Percentiles rank a stretch among this genome's conserved stretches.
Evolutionary conservation across 2,329 filamentous ascomycete species (phyloP).

Genomic region (Xylariomycetidae sp.): DNA sequence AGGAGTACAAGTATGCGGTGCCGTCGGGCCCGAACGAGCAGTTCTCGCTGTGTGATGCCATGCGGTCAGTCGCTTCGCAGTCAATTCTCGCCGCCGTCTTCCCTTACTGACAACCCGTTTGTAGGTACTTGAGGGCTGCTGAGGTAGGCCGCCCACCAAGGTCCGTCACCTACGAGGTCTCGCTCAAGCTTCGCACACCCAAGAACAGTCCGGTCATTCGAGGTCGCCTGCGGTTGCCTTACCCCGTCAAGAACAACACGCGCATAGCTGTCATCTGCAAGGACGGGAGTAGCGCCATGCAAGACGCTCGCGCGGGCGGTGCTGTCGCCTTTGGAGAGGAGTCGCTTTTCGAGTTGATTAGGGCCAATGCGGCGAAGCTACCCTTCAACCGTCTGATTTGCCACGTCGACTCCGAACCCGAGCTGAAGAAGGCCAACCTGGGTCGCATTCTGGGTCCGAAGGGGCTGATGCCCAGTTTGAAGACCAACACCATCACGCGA

Average conservation of each 20-base stretch:
- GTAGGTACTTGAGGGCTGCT: conserved; percentile 80
- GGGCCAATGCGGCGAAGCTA: conserved; percentile 61
- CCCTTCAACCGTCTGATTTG: conserved; percentile 87
- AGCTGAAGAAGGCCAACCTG: conserved; percentile 73
- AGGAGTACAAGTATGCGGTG: conserved; percentile 57
- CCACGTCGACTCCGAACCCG: conserved; percentile 70
- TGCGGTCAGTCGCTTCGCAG: conserved; percentile 55
- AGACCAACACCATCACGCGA: conserved; percentile 82
- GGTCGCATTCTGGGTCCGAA: conserved; percentile 79
- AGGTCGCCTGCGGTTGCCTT: conserved; percentile 80
- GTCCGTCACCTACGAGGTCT: conserved; percentile 79
- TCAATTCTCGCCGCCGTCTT: conserved; percentile 3
- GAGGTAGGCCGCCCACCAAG: conserved; percentile 79
- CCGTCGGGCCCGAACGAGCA: conserved; percentile 58
- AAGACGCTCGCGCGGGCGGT: conserved; percentile 69
- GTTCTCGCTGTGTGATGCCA: conserved; percentile 84
- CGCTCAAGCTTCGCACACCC: conserved; percentile 73
- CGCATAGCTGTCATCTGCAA: conserved; percentile 87
- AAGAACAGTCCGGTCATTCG: conserved; percentile 85
- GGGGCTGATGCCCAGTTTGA: conserved; percentile 86
- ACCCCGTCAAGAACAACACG: conserved; percentile 82
- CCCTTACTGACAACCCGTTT: conserved; percentile 10
- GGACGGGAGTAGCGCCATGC: conserved; percentile 68
- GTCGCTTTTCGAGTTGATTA: conserved; percentile 73
- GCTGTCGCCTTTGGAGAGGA: conserved; percentile 82